Evolutionary conservation across 164 flowering plant genomes (phyloP).

Genomic region (Aristolochia contorta): DNA sequence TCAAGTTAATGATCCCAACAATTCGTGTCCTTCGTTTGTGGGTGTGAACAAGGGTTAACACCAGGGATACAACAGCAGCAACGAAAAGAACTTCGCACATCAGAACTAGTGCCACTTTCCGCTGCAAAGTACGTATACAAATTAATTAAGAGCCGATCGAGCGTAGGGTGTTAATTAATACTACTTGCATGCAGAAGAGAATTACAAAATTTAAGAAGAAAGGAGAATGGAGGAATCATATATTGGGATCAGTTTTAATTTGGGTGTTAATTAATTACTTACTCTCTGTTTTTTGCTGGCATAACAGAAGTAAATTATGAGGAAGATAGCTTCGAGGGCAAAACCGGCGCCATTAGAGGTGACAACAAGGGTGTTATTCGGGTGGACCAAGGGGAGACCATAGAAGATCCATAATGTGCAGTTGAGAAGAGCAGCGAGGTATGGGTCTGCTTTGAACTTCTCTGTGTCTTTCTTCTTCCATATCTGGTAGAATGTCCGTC

Average conservation of each 20-base stretch:
- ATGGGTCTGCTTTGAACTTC: conserved; percentile 29
- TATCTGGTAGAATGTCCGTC: conserved; percentile 31
- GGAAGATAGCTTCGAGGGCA: conserved; percentile 20
- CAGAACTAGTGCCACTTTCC: conserved; percentile 8
- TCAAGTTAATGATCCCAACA: conserved; percentile 46
- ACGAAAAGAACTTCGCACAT: conserved; percentile 18
- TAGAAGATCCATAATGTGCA: conserved; percentile 37
- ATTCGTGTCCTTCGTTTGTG: conserved; percentile 19
- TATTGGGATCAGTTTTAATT: background rate
- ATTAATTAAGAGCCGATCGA: no score
- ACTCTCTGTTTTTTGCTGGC: conserved; percentile 32
- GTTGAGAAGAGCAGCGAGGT: conserved; percentile 26
- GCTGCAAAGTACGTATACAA: conserved; percentile 5
- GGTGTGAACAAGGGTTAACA: conserved; percentile 20
- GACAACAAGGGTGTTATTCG: conserved; percentile 30
- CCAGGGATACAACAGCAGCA: conserved; percentile 13
- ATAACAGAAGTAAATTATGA: conserved; percentile 16
- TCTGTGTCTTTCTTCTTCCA: conserved; percentile 25
- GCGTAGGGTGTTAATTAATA: no score
- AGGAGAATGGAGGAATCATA: no score
- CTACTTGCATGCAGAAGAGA: no score
- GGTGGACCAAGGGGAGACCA: conserved; percentile 36
- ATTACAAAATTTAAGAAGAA: no score
- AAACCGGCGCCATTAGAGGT: conserved; percentile 33
- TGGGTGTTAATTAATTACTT: background rate